phyloP scores from a whole-genome alignment of 2,329 filamentous ascomycete genomes.

The Annulohypoxylon truncatum region DNA sequence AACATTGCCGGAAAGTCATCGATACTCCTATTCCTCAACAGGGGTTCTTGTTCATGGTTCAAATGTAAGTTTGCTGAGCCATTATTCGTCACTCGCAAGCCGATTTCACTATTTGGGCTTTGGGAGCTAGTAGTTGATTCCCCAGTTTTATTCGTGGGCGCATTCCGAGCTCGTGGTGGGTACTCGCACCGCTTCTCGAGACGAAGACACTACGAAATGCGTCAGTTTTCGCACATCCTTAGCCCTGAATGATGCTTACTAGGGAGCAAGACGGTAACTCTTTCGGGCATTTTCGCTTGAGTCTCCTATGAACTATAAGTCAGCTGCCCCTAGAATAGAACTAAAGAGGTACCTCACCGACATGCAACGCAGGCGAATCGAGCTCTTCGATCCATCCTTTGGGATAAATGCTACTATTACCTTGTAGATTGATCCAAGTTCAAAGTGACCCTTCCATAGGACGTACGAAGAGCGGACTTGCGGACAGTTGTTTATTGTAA shows the following conservation, averaged over 20 bases:
- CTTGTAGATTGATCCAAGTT: not conserved
- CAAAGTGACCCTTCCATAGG: not conserved
- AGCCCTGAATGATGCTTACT: constrained; percentile 22
- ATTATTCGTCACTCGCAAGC: not conserved
- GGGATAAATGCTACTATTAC: not conserved
- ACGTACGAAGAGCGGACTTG: constrained; percentile 10
- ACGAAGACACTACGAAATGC: constrained; percentile 37
- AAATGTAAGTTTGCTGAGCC: not conserved
- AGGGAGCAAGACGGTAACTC: constrained; percentile 42
- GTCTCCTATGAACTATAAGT: constrained; percentile 19
- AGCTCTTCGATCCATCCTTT: constrained; percentile 33
- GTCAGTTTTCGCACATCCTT: not conserved
- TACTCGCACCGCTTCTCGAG: constrained; percentile 44
- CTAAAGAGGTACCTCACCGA: constrained; percentile 13
- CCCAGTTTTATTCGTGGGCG: not conserved
- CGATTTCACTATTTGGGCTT: not conserved
- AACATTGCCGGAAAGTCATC: constrained; percentile 36
- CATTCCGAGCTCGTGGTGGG: constrained; percentile 21
- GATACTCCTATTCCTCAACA: not conserved
- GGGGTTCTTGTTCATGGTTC: not conserved
- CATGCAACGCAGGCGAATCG: constrained; percentile 34
- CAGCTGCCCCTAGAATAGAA: not conserved
- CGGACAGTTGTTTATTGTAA: not conserved
- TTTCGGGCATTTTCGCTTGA: constrained; percentile 39
- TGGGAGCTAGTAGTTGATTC: constrained; percentile 9